A percentile compares a stretch with the other conserved stretches of the same genome.
Conservation (phyloP, 208 protist genomes). For the Acanthamoeba castellanii region DNA sequence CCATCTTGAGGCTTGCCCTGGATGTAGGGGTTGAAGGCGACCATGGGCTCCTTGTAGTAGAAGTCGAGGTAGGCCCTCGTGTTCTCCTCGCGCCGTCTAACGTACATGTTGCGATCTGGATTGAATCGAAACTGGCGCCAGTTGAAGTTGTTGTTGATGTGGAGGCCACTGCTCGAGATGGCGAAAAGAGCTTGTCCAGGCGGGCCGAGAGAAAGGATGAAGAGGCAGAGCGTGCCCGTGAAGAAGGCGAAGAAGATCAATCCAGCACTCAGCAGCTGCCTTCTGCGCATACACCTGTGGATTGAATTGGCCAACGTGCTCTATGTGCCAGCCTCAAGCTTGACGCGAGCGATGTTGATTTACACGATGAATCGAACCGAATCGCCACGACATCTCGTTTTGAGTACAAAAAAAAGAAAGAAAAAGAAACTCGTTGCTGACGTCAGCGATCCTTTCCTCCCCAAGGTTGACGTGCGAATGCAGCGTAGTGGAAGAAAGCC, state of each 20-base stretch:
- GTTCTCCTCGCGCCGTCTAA: slow-evolving; percentile 17
- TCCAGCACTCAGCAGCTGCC: not conserved
- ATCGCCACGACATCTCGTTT: not conserved
- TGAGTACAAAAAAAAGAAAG: not conserved
- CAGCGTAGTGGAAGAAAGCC: too few relatives aligned
- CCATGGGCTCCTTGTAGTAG: slow-evolving; percentile 70
- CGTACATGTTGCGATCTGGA: slow-evolving; percentile 34
- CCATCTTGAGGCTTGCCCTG: not conserved
- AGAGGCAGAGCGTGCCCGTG: not conserved
- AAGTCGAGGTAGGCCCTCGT: slow-evolving; percentile 66
- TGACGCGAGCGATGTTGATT: too few relatives aligned
- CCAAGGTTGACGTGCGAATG: too few relatives aligned
- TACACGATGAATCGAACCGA: not conserved
- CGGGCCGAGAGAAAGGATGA: not conserved
- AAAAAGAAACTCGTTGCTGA: not conserved
- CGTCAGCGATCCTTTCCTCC: too few relatives aligned
- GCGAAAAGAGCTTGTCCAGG: too few relatives aligned
- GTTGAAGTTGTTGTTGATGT: slow-evolving; percentile 43
- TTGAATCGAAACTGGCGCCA: not conserved
- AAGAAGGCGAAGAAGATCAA: not conserved
- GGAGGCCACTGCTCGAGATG: not conserved
- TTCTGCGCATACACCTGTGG: not conserved
- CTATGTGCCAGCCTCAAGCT: too few relatives aligned
- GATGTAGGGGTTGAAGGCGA: slow-evolving; percentile 54
- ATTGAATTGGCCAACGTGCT: not conserved